Percentiles rank a stretch among this genome's conserved stretches.
These are phyloP conservation scores for Zangia roseola DNA, from an alignment of 768 basidiomycete genomes.

Conservation along the genomic window DNA sequence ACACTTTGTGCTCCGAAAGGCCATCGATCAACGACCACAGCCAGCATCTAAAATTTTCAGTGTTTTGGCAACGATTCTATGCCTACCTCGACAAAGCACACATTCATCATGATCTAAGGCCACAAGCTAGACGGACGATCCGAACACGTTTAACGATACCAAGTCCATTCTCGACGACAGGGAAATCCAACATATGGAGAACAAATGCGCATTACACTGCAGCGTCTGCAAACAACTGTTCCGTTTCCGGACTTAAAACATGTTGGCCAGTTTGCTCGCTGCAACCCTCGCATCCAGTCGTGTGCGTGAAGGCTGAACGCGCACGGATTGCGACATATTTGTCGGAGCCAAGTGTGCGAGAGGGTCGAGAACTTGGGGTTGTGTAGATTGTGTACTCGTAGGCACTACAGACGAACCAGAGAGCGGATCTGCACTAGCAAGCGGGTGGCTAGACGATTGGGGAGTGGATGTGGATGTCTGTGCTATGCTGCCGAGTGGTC, in stretches of 20 bases:
- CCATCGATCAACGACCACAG: too few species aligned
- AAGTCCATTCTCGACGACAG: slow-evolving; percentile 7
- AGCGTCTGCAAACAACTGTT: background rate
- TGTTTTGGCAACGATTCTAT: too few species aligned
- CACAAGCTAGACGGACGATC: background rate
- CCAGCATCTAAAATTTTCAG: too few species aligned
- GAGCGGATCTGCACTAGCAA: slow-evolving; percentile 17
- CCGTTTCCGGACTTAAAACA: slow-evolving; percentile 54
- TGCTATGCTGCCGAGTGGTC: slow-evolving; percentile 11
- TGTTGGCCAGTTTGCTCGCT: slow-evolving; percentile 87
- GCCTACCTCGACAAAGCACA: too few species aligned
- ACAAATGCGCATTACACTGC: slow-evolving; percentile 4
- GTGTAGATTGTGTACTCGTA: slow-evolving; percentile 20
- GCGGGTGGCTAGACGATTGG: slow-evolving; percentile 14
- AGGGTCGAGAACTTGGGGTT: slow-evolving; percentile 49
- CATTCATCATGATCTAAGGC: background rate
- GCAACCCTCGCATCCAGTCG: slow-evolving; percentile 83
- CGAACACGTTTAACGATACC: background rate
- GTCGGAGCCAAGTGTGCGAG: slow-evolving; percentile 60
- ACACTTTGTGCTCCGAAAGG: too few species aligned
- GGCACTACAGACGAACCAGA: slow-evolving; percentile 5
- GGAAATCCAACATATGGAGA: slow-evolving; percentile 21
- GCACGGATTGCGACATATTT: slow-evolving; percentile 71
- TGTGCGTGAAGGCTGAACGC: slow-evolving; percentile 66
- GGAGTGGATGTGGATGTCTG: slow-evolving; percentile 8